Base-by-base conservation (phyloP, 2,329 filamentous ascomycete species). In the Ilyonectria destructans region DNA sequence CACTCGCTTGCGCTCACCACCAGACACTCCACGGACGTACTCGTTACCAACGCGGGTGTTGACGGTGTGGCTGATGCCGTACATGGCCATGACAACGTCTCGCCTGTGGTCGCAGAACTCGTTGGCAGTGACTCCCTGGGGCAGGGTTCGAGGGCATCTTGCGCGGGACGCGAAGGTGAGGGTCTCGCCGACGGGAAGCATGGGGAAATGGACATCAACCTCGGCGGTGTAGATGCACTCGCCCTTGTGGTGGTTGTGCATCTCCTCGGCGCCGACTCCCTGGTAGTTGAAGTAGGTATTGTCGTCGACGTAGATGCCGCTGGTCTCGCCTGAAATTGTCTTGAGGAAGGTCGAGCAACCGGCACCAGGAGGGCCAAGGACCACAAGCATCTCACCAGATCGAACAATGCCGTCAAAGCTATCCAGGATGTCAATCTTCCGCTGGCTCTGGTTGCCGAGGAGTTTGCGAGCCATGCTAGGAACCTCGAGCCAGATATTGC, bases 61-160 rank as follows among this genome's bases (percentile, higher is more conserved):
- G 37, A 67, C 64, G 2, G 64, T 67, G 58, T 67, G 64, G 54
- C 58, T 62, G 29, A 67, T 67, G 54, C 64, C 64, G 46, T 67
- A 67, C 64, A 67, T 67, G 46, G 64, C 64, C 64, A 67, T 67
- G 40, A 67, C 59, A 5, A 67, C 64, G 6, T 67, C 64, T 2
- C 64, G 58, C 64, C 62, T 67, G 64, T 67, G 64, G 54, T 67
- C 64, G 21, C 64, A 67, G 46, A 67, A 67, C 31, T 62, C 54
- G 1, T 33, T 15, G 1, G 58, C 23, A 0, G 64, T 62, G 17
- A 67, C 31, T 12, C 64, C 64, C 6, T 49, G 54, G 6, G 64
- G 64, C 12, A 67, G 54, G 23, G 55, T 67, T 13, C 58, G 64
- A 1, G 64, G 64, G 17, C 64, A 67, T 29, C 64, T 43, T 15